Evolutionary conservation across 2,329 filamentous ascomycete species (phyloP), one percentile per base, ranked within the genome.

Genomic region (Pseudocercospora fuligena): DNA sequence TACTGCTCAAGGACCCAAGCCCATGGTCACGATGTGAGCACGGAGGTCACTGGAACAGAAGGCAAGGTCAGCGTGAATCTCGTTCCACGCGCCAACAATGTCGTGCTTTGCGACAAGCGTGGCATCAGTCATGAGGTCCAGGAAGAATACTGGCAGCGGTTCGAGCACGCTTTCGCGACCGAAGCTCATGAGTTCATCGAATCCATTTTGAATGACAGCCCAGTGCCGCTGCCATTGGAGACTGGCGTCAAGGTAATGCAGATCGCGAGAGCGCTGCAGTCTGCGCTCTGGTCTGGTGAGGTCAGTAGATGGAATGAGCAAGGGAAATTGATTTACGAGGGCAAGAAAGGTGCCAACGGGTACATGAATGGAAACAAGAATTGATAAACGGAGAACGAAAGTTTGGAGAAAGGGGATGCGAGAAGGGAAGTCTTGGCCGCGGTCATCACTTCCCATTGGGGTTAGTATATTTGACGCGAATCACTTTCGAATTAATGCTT

Each of bases 241-340:
- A 73, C 73, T 53, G 78, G 73, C 21, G 72, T 79, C 25, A 78
- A 74, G 69, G 77, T 76, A 11, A 76, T 80, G 56, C 71, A 78
- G 66, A 81, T 82, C 67, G 79, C 77, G 1, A 70, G 74, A 57
- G 86, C 86, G 5, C 75, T 89, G 68, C 87, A 89, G 74, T 84
- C 88, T 73, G 81, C 82, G 7, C 76, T 89, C 75, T 82, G 85
- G 59, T 81, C 79, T 0, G 85, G 84, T 7, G 79, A 83, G 74
- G 86, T 87, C 78, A 86, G 89, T 51, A 81, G 79, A 60, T 79
- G 78, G 47, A 74, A 79, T 54, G 66, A 76, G 63, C 57, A 64
- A 25, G 69, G 70, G 27, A 62, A 69, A 49, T 63, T 64, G 54
- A 58, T 74, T 53, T 54, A 54, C 25, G 49, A 54, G 49, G 49